phyloP scores from a whole-genome alignment of 345 rosid genomes.

The Ricinus communis region DNA sequence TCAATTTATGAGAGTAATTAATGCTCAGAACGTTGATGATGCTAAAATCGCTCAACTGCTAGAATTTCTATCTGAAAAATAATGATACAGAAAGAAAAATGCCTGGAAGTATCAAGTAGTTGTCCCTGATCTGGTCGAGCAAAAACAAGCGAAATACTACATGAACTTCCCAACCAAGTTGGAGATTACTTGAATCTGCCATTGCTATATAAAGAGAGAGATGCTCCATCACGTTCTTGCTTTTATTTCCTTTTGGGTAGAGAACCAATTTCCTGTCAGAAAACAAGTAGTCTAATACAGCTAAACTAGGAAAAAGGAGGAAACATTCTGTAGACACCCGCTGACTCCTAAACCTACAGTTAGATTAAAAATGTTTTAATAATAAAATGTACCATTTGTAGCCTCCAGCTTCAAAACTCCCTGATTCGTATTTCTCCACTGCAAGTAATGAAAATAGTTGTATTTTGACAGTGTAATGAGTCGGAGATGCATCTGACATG shows the following conservation, averaged over 20 bases:
- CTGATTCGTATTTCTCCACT: slow-evolving; percentile 58
- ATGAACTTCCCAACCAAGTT: slow-evolving; percentile 50
- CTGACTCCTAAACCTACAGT: neutral
- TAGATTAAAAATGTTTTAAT: neutral
- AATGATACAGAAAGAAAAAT: neutral
- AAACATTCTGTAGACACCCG: too few relatives aligned
- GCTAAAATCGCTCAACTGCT: neutral
- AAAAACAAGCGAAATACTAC: slow-evolving; percentile 48
- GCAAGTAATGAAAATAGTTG: slow-evolving; percentile 48
- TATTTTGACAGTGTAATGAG: slow-evolving; percentile 52
- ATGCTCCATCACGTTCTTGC: slow-evolving; percentile 50
- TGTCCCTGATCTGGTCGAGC: slow-evolving; percentile 44
- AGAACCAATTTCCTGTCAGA: slow-evolving; percentile 55
- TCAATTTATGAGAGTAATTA: too few relatives aligned
- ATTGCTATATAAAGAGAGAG: slow-evolving; percentile 55
- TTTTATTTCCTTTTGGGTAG: slow-evolving; percentile 63
- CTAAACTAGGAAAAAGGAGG: too few relatives aligned
- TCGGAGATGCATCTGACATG: slow-evolving; percentile 47
- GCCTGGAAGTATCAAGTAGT: slow-evolving; percentile 40
- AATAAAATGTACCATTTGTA: slow-evolving; percentile 53
- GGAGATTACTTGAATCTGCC: slow-evolving; percentile 30
- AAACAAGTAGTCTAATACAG: neutral
- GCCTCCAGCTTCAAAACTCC: slow-evolving; percentile 64
- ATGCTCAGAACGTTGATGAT: neutral
- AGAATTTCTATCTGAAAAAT: too few relatives aligned